Percentiles rank a stretch among this genome's conserved stretches.
Evolutionary conservation across 495 filamentous ascomycete genomes (phyloP).

Genomic region (Diplogelasinospora grovesii): DNA sequence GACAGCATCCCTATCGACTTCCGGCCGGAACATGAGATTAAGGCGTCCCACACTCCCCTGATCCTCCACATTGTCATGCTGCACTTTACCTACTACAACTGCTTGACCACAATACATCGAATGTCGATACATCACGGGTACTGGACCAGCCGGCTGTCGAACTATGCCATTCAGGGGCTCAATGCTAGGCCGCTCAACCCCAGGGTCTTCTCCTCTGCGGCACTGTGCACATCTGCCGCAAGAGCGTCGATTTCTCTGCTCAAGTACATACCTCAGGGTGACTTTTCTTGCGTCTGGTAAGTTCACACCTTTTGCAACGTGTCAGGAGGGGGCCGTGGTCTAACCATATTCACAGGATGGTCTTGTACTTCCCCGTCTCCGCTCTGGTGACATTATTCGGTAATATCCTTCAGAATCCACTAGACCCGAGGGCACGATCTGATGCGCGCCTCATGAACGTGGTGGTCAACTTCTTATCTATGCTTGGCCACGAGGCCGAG

Average conservation of each 20-base stretch:
- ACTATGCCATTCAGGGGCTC: conserved; percentile 89
- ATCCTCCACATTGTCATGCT: conserved; percentile 88
- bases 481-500: conserved; percentile 65
- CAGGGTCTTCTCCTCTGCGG: conserved; percentile 88
- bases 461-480: conserved; percentile 79
- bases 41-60: conserved; percentile 78
- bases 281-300: conserved; percentile 93
- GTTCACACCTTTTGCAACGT: conserved; percentile 22
- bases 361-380: conserved; percentile 95
- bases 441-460: conserved; percentile 88
- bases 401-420: conserved; percentile 93
- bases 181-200: conserved; percentile 89
- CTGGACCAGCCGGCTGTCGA: conserved; percentile 92
- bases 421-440: conserved; percentile 77
- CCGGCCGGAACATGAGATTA: conserved; percentile 91
- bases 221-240: conserved; percentile 84
- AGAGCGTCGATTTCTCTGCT: conserved; percentile 88
- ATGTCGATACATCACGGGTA: conserved; percentile 98
- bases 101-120: conserved; percentile 92
- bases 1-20: conserved; percentile 90
- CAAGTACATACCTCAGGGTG: conserved; percentile 91
- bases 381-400: conserved; percentile 93
- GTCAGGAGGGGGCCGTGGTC: not conserved
- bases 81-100: conserved; percentile 97
- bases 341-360: conserved; percentile 57